phyloP scores from a whole-genome alignment of 2,329 filamentous ascomycete genomes.

The Fusarium sp. region DNA sequence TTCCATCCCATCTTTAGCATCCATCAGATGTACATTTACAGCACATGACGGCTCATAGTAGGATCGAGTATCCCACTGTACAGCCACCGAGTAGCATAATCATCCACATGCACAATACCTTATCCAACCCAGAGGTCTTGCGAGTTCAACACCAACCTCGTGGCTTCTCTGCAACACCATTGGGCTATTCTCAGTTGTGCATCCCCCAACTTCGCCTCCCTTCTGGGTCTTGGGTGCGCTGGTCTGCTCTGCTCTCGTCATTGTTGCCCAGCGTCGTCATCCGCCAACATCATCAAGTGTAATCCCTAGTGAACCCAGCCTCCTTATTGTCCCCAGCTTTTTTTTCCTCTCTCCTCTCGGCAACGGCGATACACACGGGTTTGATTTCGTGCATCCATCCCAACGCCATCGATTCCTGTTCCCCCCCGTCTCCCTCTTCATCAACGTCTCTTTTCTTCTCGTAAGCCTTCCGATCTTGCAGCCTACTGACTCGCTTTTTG shows the following conservation, averaged over 20 bases:
- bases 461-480: conserved; percentile 38
- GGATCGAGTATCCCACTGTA: not conserved
- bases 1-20: not conserved
- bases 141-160: conserved; percentile 32
- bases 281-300: conserved; percentile 26
- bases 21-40: not conserved
- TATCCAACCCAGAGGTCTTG: conserved; percentile 7
- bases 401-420: too few species aligned
- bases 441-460: conserved; percentile 43
- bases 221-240: conserved; percentile 1
- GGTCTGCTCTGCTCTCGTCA: conserved; percentile 1
- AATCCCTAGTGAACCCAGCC: conserved; percentile 18
- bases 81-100: conserved; percentile 10
- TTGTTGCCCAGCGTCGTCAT: conserved; percentile 32
- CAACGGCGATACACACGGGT: conserved; percentile 9
- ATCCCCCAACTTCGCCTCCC: conserved; percentile 5
- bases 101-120: not conserved
- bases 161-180: conserved; percentile 4
- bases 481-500: conserved; percentile 25
- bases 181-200: not conserved
- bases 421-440: conserved; percentile 47
- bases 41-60: not conserved
- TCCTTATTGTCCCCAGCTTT: conserved; percentile 12
- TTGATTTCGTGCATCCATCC: too few species aligned
- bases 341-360: not conserved